Percentiles rank a stretch among this genome's conserved stretches.
Evolutionary conservation across 2,329 filamentous ascomycete species (phyloP).

Genomic region (Gremmenia infestans): DNA sequence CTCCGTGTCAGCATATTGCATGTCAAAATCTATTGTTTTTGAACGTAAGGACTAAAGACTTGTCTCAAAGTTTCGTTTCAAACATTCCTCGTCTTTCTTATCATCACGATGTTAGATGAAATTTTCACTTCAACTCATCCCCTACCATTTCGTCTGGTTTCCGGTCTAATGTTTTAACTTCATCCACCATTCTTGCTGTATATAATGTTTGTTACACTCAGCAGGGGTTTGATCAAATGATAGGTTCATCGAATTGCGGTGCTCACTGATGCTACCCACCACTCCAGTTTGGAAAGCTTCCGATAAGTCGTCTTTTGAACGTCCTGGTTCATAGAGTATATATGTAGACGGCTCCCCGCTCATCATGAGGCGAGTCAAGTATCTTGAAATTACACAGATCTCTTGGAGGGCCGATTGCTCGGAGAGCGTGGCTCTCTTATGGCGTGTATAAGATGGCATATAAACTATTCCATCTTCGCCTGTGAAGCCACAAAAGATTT

Average conservation of each 20-base stretch:
- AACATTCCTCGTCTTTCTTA: neutral
- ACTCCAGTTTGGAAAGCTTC: neutral
- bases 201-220: too few species aligned
- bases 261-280: neutral
- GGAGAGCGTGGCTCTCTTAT: neutral
- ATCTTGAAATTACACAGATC: neutral
- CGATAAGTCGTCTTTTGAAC: neutral
- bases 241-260: neutral
- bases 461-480: constrained; percentile 10
- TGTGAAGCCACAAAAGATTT: constrained; percentile 4
- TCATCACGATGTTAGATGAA: neutral
- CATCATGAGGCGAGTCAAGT: neutral
- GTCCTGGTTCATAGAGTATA: neutral
- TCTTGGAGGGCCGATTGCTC: neutral
- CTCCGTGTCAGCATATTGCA: neutral
- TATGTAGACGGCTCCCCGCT: neutral
- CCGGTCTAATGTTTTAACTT: too few species aligned
- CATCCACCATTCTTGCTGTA: neutral
- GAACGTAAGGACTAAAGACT: neutral
- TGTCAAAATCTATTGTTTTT: neutral
- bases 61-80: neutral
- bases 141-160: too few species aligned
- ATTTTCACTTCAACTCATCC: too few species aligned
- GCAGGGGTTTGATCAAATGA: neutral
- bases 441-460: neutral